These are phyloP conservation scores for Tricholoma furcatifolium DNA, from an alignment of 768 basidiomycete genomes.

Conservation along the genomic window DNA sequence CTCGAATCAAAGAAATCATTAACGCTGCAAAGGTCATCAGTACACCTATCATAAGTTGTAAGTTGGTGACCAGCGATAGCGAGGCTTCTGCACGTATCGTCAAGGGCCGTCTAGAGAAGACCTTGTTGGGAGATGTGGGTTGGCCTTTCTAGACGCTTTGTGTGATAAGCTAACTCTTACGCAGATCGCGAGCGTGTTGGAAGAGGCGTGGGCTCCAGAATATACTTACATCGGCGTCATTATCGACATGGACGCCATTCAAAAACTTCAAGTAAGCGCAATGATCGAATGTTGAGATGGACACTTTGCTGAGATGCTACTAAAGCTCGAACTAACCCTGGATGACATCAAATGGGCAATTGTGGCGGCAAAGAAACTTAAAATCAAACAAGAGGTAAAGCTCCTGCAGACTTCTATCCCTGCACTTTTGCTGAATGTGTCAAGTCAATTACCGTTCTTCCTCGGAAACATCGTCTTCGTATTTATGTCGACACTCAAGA, in stretches of 20 bases:
- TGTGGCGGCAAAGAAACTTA: slow-evolving; percentile 82
- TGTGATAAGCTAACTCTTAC: slow-evolving; percentile 1
- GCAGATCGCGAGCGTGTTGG: slow-evolving; percentile 87
- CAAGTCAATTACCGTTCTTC: slow-evolving; percentile 75
- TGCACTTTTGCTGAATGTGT: slow-evolving; percentile 5
- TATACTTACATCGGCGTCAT: slow-evolving; percentile 94
- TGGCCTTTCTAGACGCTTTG: not conserved
- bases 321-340: slow-evolving; percentile 85
- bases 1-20: slow-evolving; percentile 99
- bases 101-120: slow-evolving; percentile 94
- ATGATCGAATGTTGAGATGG: not conserved
- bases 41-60: slow-evolving; percentile 98
- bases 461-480: slow-evolving; percentile 69
- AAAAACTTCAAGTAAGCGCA: slow-evolving; percentile 73
- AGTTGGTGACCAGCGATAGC: slow-evolving; percentile 78
- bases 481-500: slow-evolving; percentile 78
- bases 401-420: not conserved
- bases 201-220: slow-evolving; percentile 94
- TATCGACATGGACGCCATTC: slow-evolving; percentile 84
- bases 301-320: not conserved
- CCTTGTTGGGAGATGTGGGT: slow-evolving; percentile 86
- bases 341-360: slow-evolving; percentile 95
- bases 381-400: slow-evolving; percentile 81
- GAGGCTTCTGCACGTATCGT: slow-evolving; percentile 98
- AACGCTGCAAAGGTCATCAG: slow-evolving; percentile 97